These are phyloP conservation scores for Nigrospora sphaerica DNA, from an alignment of 2,329 filamentous ascomycete genomes.

Conservation along the genomic window DNA sequence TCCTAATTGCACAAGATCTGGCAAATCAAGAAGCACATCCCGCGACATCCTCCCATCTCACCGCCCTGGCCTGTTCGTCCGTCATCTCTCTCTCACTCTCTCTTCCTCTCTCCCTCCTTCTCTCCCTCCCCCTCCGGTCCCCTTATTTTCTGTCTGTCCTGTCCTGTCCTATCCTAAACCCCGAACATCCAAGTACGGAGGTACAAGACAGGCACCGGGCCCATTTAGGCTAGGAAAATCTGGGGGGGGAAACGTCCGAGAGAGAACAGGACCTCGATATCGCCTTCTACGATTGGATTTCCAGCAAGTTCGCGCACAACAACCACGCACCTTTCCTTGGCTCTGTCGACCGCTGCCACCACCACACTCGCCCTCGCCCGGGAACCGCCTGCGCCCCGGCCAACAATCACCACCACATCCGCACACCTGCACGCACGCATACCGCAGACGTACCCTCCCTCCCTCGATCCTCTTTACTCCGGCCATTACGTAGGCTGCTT, in stretches of 20 bases:
- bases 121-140: not conserved
- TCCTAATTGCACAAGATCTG: no score
- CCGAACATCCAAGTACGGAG: no score
- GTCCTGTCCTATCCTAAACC: not conserved
- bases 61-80: not conserved
- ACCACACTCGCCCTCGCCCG: not conserved
- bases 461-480: not conserved
- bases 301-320: not conserved
- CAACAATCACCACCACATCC: not conserved
- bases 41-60: no score
- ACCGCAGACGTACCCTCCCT: not conserved
- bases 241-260: not conserved
- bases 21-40: no score
- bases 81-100: not conserved
- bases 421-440: not conserved
- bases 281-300: not conserved
- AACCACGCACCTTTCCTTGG: not conserved
- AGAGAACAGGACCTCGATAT: not conserved
- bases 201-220: not conserved
- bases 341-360: not conserved
- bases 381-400: not conserved
- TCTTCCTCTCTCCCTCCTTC: not conserved
- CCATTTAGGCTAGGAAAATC: conserved; percentile 2
- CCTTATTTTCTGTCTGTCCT: not conserved
- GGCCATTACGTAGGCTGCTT: not conserved